Percentiles rank a stretch among this genome's conserved stretches.
Evolutionary conservation across 176 grass and related monocot species (phyloP).

Genomic region (Aegilops bicornis): DNA sequence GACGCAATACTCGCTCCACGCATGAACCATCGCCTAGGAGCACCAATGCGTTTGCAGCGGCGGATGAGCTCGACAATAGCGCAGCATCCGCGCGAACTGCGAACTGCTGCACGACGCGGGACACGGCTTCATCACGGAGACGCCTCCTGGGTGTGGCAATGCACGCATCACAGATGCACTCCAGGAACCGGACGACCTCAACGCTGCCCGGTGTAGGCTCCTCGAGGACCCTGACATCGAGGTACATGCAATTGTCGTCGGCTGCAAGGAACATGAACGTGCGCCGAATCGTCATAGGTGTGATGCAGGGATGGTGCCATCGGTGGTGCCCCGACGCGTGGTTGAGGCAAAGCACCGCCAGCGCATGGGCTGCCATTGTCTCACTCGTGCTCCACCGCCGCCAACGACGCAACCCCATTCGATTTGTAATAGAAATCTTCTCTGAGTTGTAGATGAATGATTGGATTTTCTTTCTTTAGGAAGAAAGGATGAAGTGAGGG

Average conservation of each 20-base stretch:
- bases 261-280: no score
- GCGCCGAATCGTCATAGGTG: no score
- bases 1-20: not conserved
- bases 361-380: no score
- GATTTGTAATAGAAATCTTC: no score
- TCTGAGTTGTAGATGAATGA: no score
- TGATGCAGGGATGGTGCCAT: no score
- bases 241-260: conserved; percentile 47
- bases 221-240: conserved; percentile 35
- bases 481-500: no score
- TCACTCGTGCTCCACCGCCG: no score
- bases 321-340: no score
- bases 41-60: not conserved
- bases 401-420: no score
- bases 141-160: conserved; percentile 31
- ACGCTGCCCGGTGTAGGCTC: conserved; percentile 49
- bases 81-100: conserved; percentile 28
- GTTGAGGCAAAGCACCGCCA: no score
- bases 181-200: conserved; percentile 40
- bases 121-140: conserved; percentile 31
- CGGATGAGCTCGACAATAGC: not conserved
- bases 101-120: conserved; percentile 44
- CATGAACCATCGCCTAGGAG: not conserved
- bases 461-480: no score
- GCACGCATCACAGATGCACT: conserved; percentile 40